These are phyloP conservation scores for Macadamia integrifolia DNA, from an alignment of 164 flowering plant species.

Conservation along the genomic window DNA sequence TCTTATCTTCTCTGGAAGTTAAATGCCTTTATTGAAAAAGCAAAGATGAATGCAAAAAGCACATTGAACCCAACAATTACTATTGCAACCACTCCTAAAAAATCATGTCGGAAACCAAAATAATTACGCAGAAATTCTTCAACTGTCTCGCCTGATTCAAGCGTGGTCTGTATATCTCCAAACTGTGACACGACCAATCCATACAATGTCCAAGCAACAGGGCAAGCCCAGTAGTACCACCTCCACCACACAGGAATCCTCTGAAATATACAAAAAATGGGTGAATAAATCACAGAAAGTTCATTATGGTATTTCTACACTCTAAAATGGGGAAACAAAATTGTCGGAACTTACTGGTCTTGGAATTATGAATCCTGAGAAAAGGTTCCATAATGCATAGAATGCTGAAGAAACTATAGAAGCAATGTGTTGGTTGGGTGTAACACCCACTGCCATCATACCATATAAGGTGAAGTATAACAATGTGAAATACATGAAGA, in stretches of 20 bases:
- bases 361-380: conserved; percentile 41
- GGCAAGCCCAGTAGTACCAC: conserved; percentile 24
- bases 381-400: conserved; percentile 37
- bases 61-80: conserved; percentile 23
- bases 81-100: conserved; percentile 20
- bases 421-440: conserved; percentile 44
- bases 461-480: conserved; percentile 53
- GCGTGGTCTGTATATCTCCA: conserved; percentile 26
- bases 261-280: conserved; percentile 13
- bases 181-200: conserved; percentile 40
- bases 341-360: conserved; percentile 18
- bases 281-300: background rate
- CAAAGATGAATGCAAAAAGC: conserved; percentile 38
- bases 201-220: conserved; percentile 35
- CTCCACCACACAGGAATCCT: conserved; percentile 25
- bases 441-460: conserved; percentile 51
- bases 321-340: too few species aligned
- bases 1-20: conserved; percentile 34
- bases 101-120: conserved; percentile 22
- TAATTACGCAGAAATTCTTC: conserved; percentile 29
- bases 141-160: conserved; percentile 29
- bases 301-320: too few species aligned
- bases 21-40: conserved; percentile 22
- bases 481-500: conserved; percentile 44
- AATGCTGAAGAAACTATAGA: conserved; percentile 23